Conservation (phyloP, 176 grass and related monocot genomes). For the Hordeum vulgare region MorexV3_pseudomolecules_assembly NC_058521.1:10283500-10283999, state of each 20-base stretch:
- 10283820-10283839: background rate
- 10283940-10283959: background rate
- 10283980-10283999: background rate
- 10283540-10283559: background rate
- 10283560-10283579: background rate
- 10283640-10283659: slow-evolving; percentile 26
- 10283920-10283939: background rate
- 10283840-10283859: background rate
- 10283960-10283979: background rate
- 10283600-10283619: slow-evolving; percentile 26
- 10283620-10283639: slow-evolving; percentile 37
- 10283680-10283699: slow-evolving; percentile 76
- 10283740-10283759: slow-evolving; percentile 59
- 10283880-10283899: background rate
- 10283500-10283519: background rate
- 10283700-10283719: slow-evolving; percentile 32
- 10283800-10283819: background rate
- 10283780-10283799: background rate
- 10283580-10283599: background rate
- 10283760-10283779: background rate
- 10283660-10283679: slow-evolving; percentile 31
- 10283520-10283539: background rate
- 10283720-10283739: slow-evolving; percentile 47
- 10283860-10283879: background rate
- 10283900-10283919: background rate